Evolutionary conservation across 164 flowering plant genomes (phyloP).

Genomic region (Chimonanthus salicifolius): DNA sequence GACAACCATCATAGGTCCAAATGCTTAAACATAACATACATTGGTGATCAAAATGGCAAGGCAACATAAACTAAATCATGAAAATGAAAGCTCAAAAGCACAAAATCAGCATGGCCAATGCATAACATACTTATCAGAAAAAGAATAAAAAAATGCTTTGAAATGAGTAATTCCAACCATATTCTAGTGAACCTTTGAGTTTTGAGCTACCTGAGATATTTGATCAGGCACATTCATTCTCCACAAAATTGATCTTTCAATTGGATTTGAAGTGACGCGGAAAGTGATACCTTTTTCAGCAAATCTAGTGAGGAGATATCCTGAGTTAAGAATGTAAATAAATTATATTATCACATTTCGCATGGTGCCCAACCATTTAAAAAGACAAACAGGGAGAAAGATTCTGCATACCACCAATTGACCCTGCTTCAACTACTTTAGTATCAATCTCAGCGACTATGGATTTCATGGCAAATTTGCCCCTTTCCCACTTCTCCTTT

Average conservation of each 20-base stretch:
- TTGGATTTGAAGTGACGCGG: slow-evolving; percentile 68
- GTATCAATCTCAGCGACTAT: slow-evolving; percentile 78
- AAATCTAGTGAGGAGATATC: slow-evolving; percentile 73
- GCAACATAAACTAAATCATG: not conserved
- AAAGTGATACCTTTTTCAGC: slow-evolving; percentile 67
- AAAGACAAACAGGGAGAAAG: slow-evolving; percentile 1
- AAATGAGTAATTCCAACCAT: not conserved
- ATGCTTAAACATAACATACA: not conserved
- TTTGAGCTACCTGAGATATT: slow-evolving; percentile 50
- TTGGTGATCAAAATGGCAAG: not conserved
- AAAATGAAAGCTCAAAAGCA: too few relatives aligned
- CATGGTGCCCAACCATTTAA: not conserved
- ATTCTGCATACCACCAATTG: slow-evolving; percentile 58
- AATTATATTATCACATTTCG: not conserved
- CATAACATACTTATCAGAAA: not conserved
- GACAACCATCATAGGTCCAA: too few relatives aligned
- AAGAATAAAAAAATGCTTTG: not conserved
- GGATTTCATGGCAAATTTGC: slow-evolving; percentile 67
- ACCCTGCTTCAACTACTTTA: slow-evolving; percentile 66
- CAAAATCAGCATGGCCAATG: not conserved
- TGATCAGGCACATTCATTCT: slow-evolving; percentile 65
- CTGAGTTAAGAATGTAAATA: slow-evolving; percentile 24
- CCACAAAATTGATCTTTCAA: slow-evolving; percentile 82
- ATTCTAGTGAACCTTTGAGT: not conserved
- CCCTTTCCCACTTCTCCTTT: slow-evolving; percentile 83